A percentile compares a stretch with the other conserved stretches of the same genome.
Conservation (phyloP, 495 filamentous ascomycete genomes). For the Xylaria nigripes region DNA sequence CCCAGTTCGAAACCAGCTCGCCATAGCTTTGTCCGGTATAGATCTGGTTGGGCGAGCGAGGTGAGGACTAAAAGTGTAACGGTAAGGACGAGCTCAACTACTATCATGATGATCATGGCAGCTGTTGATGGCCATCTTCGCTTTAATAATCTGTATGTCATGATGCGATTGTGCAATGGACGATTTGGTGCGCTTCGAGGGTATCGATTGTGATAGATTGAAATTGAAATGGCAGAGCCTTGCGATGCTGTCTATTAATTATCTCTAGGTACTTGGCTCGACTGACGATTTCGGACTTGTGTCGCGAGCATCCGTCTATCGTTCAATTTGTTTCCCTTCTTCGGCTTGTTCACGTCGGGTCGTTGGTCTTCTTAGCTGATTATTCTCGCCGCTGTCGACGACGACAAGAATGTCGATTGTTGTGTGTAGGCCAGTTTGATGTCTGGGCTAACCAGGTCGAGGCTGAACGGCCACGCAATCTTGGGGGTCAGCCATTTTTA, state of each 20-base stretch:
- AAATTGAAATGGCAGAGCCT: neutral
- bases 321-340: neutral
- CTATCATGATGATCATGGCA: constrained; percentile 56
- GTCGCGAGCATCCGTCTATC: too few species aligned
- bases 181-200: neutral
- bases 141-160: constrained; percentile 37
- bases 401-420: neutral
- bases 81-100: constrained; percentile 59
- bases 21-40: constrained; percentile 75
- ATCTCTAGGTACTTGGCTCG: neutral
- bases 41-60: constrained; percentile 70
- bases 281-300: neutral
- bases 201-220: neutral
- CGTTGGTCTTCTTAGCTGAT: neutral
- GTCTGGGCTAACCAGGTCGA: constrained; percentile 18
- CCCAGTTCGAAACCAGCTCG: constrained; percentile 67
- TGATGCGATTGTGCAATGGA: constrained; percentile 13
- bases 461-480: constrained; percentile 10
- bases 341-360: neutral
- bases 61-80: constrained; percentile 69
- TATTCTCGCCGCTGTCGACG: neutral
- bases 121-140: constrained; percentile 59
- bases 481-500: constrained; percentile 26
- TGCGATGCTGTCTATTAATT: neutral
- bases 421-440: constrained; percentile 1